A percentile compares a stretch with the other conserved stretches of the same genome.
phyloP scores from a whole-genome alignment of 2,329 filamentous ascomycete species.

The Pseudogymnoascus destructans region DNA sequence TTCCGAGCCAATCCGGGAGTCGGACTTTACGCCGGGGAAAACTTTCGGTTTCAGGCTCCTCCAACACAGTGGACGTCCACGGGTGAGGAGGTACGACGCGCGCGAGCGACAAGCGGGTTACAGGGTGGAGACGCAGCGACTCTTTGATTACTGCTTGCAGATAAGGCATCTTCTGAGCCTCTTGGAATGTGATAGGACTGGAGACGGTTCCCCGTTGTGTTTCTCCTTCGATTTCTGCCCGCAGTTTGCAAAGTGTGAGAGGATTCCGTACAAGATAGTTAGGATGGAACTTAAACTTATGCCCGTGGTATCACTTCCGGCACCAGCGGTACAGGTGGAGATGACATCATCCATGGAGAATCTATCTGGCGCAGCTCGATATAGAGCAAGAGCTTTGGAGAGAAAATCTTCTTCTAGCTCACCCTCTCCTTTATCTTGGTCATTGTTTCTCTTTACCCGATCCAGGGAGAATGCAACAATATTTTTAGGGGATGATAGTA shows the following conservation, averaged over 20 bases:
- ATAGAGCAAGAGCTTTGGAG: slow-evolving; percentile 29
- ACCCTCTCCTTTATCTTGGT: slow-evolving; percentile 27
- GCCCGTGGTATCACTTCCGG: slow-evolving; percentile 35
- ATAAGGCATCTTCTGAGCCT: slow-evolving; percentile 11
- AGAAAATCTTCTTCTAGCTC: slow-evolving; percentile 28
- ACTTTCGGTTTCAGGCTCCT: no score
- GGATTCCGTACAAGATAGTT: slow-evolving; percentile 29
- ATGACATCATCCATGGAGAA: slow-evolving; percentile 29
- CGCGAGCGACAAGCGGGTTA: neutral
- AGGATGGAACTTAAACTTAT: slow-evolving; percentile 34
- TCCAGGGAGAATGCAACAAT: neutral
- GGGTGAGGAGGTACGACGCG: no score
- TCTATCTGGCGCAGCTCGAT: slow-evolving; percentile 30
- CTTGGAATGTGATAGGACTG: slow-evolving; percentile 4
- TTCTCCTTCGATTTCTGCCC: slow-evolving; percentile 8
- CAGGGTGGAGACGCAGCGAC: neutral
- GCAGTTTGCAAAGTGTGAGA: slow-evolving; percentile 4
- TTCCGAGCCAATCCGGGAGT: no score
- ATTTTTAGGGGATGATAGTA: no score
- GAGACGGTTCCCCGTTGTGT: neutral
- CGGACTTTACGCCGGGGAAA: no score
- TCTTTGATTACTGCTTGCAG: slow-evolving; percentile 5
- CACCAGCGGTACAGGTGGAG: slow-evolving; percentile 23
- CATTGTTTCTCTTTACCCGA: slow-evolving; percentile 20
- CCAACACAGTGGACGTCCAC: no score